These are phyloP conservation scores for Eimeria nieschulzi DNA, from an alignment of 169 alveolate genomes.

Conservation along the genomic window DNA sequence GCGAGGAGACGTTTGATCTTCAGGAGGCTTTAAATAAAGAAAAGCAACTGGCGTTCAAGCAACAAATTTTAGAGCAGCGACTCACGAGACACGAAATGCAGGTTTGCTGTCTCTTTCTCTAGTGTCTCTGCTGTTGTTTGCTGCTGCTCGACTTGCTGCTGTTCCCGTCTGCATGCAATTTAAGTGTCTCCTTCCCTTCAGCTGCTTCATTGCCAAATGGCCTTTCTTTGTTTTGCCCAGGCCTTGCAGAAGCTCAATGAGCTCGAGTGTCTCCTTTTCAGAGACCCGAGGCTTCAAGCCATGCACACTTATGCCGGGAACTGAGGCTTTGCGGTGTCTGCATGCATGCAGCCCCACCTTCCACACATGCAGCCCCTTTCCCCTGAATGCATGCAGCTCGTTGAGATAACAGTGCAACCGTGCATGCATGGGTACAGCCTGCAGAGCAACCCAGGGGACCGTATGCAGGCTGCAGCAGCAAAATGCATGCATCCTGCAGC, in stretches of 20 bases:
- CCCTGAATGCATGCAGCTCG: too few species aligned
- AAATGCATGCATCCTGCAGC: too few species aligned
- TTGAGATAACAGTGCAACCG: too few species aligned
- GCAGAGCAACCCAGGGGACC: too few species aligned
- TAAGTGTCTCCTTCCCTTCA: neutral
- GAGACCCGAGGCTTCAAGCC: constrained; percentile 61
- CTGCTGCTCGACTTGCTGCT: too few species aligned
- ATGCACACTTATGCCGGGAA: too few species aligned
- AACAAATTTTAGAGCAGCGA: constrained; percentile 72
- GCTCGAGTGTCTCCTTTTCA: constrained; percentile 48
- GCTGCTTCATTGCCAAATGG: neutral
- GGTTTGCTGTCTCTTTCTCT: neutral
- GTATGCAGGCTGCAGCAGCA: too few species aligned
- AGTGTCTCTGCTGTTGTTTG: too few species aligned
- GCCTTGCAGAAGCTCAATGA: constrained; percentile 62
- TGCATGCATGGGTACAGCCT: too few species aligned
- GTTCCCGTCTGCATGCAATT: neutral
- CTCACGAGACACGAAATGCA: constrained; percentile 63
- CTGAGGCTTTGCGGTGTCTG: too few species aligned
- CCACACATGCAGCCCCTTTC: too few species aligned
- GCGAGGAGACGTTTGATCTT: neutral
- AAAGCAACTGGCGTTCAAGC: constrained; percentile 18
- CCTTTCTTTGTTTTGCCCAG: neutral
- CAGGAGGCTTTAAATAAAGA: neutral
- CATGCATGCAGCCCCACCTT: too few species aligned